Evolutionary conservation across 495 filamentous ascomycete genomes (phyloP).

Genomic region (Penicillium dipodomyicola): DNA sequence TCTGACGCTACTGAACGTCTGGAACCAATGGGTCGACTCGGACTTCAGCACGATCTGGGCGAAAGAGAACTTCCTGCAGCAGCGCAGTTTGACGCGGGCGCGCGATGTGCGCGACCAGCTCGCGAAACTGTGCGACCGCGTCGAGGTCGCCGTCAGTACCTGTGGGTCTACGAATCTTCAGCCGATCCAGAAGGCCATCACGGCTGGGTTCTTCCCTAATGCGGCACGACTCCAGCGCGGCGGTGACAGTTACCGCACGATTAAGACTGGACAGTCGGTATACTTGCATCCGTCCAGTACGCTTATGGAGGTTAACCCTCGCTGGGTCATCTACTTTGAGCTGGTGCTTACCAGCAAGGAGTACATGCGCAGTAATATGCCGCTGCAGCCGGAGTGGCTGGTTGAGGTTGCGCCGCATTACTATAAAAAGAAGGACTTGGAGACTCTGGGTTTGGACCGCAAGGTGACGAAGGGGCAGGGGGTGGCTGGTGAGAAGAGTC

Average conservation of each 20-base stretch:
- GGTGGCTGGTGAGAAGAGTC: slow-evolving; percentile 45
- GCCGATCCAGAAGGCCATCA: slow-evolving; percentile 83
- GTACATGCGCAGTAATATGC: slow-evolving; percentile 87
- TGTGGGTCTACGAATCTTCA: slow-evolving; percentile 67
- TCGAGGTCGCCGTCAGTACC: slow-evolving; percentile 74
- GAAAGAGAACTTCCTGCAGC: slow-evolving; percentile 91
- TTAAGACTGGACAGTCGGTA: slow-evolving; percentile 88
- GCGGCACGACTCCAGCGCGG: slow-evolving; percentile 80
- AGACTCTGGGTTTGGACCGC: slow-evolving; percentile 71
- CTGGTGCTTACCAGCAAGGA: slow-evolving; percentile 90
- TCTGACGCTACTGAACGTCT: slow-evolving; percentile 88
- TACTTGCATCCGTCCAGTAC: slow-evolving; percentile 86
- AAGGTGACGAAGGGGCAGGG: slow-evolving; percentile 73
- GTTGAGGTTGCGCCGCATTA: slow-evolving; percentile 93
- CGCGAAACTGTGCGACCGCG: slow-evolving; percentile 88
- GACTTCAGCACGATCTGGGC: slow-evolving; percentile 90
- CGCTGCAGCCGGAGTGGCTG: slow-evolving; percentile 80
- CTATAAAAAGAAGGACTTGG: slow-evolving; percentile 90
- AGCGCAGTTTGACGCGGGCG: slow-evolving; percentile 78
- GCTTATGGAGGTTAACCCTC: slow-evolving; percentile 77
- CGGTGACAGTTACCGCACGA: slow-evolving; percentile 89
- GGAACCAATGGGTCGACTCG: slow-evolving; percentile 93
- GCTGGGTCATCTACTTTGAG: slow-evolving; percentile 90
- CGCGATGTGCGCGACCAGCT: slow-evolving; percentile 94
- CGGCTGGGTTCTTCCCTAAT: slow-evolving; percentile 92